Conservation (phyloP, 192 early-diverging fungal genomes). For the Backusella westeae region DNA sequence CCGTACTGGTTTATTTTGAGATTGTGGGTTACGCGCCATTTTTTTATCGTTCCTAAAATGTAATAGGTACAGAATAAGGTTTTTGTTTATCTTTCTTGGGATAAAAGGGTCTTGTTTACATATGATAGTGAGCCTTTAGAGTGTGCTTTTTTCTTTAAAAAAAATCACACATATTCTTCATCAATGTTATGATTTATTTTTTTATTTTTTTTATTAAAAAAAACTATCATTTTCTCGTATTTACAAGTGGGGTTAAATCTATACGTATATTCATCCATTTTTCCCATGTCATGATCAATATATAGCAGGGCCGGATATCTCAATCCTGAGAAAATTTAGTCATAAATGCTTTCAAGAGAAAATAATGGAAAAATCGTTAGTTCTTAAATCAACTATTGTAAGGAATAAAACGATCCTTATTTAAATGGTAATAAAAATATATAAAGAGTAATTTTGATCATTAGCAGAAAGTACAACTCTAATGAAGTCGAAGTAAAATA, state of each 20-base stretch:
- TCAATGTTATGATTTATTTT: neutral
- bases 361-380: neutral
- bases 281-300: neutral
- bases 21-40: neutral
- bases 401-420: neutral
- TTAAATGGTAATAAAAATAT: no score
- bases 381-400: neutral
- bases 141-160: neutral
- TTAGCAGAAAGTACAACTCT: neutral
- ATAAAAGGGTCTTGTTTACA: neutral
- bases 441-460: no score
- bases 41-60: neutral
- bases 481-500: neutral
- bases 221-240: neutral
- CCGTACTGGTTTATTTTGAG: neutral
- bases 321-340: neutral
- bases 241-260: neutral
- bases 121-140: neutral
- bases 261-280: neutral
- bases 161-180: no score
- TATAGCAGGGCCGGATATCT: neutral
- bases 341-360: neutral
- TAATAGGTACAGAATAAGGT: neutral
- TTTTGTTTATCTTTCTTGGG: neutral
- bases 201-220: neutral